Evolutionary conservation across 768 basidiomycete genomes (phyloP).

Genomic region (Dentipellis fragilis): DNA sequence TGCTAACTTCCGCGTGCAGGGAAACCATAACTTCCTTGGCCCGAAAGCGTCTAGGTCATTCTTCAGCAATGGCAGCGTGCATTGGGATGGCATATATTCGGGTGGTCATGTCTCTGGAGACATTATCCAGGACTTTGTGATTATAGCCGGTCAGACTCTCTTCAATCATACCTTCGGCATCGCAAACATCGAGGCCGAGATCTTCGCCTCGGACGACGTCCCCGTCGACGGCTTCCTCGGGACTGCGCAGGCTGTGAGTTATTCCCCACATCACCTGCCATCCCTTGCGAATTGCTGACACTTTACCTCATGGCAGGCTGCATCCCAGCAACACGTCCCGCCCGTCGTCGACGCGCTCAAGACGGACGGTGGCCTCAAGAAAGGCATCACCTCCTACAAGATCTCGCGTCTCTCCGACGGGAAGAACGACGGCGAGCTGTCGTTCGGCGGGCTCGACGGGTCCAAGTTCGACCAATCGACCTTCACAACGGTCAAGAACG

Average conservation of each 20-base stretch:
- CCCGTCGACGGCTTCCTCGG: slow-evolving; percentile 74
- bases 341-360: slow-evolving; percentile 55
- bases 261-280: not conserved
- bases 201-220: slow-evolving; percentile 41
- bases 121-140: slow-evolving; percentile 53
- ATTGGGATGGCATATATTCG: slow-evolving; percentile 59
- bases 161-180: slow-evolving; percentile 59
- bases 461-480: slow-evolving; percentile 57
- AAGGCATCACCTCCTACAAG: slow-evolving; percentile 71
- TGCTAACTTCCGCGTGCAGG: slow-evolving; percentile 21
- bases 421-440: slow-evolving; percentile 69
- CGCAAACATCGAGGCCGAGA: slow-evolving; percentile 43
- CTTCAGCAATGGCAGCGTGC: slow-evolving; percentile 40
- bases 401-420: slow-evolving; percentile 64
- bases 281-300: not conserved
- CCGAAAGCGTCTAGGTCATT: slow-evolving; percentile 41
- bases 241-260: slow-evolving; percentile 55
- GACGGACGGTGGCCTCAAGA: slow-evolving; percentile 36
- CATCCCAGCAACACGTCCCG: slow-evolving; percentile 53
- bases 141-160: slow-evolving; percentile 54
- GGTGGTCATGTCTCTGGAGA: slow-evolving; percentile 56
- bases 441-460: slow-evolving; percentile 68
- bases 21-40: slow-evolving; percentile 62
- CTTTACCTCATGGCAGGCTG: slow-evolving; percentile 29
- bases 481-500: slow-evolving; percentile 49